phyloP scores from a whole-genome alignment of 345 rosid genomes.

The Gynandropsis gynandra region DNA sequence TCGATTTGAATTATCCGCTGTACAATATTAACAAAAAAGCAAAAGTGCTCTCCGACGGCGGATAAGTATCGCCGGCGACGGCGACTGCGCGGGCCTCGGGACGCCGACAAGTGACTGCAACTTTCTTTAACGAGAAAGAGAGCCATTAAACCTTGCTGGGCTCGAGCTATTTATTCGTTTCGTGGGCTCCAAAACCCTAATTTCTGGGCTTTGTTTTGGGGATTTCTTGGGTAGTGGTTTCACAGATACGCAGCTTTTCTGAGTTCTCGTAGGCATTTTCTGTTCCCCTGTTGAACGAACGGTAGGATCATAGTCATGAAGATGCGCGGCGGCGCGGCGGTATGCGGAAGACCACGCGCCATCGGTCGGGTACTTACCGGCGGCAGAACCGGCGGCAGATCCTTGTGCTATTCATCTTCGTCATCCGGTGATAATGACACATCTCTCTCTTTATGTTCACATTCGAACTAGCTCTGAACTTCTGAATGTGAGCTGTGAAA shows the following conservation, averaged over 20 bases:
- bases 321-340: constrained; percentile 38
- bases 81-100: too few species aligned
- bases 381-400: constrained; percentile 30
- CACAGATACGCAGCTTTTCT: not conserved
- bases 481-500: not conserved
- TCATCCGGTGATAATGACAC: constrained; percentile 33
- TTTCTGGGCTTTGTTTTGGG: constrained; percentile 17
- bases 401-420: constrained; percentile 30
- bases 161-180: not conserved
- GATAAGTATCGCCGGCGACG: not conserved
- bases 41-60: not conserved
- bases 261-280: constrained; percentile 2
- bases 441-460: not conserved
- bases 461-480: not conserved
- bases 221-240: not conserved
- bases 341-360: constrained; percentile 35
- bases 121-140: not conserved
- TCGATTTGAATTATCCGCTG: constrained; percentile 31
- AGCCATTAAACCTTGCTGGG: constrained; percentile 6
- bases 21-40: not conserved
- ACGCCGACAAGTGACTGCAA: not conserved
- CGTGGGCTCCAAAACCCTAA: constrained; percentile 19
- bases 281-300: constrained; percentile 6
- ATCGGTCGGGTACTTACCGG: constrained; percentile 21
- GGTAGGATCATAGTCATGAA: constrained; percentile 15